Percentiles rank a stretch among this genome's conserved stretches.
These are phyloP conservation scores for Aurantiochytrium sp. DNA, from an alignment of 108 stramenopile genomes.

Conservation along the genomic window DNA sequence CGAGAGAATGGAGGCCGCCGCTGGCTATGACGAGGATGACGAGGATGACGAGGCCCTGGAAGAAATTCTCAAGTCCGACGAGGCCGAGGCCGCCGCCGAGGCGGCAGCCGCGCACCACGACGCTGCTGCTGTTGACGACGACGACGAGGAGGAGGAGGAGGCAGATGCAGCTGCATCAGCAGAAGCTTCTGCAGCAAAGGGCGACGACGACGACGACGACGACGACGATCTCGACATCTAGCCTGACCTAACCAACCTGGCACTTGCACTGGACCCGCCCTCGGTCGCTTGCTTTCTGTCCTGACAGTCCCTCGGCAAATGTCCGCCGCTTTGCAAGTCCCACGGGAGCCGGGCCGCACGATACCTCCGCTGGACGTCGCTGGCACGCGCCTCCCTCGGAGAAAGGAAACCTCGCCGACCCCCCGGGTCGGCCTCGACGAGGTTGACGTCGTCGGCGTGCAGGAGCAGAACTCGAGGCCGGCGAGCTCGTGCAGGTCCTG, in stretches of 20 bases:
- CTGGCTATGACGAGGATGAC: neutral
- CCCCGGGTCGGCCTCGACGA: too few relatives aligned
- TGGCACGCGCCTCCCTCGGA: too few relatives aligned
- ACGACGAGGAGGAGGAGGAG: neutral
- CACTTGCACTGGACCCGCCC: neutral
- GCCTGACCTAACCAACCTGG: neutral
- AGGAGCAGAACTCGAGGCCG: too few relatives aligned
- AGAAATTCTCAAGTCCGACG: neutral
- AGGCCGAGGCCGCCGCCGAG: slow-evolving; percentile 29
- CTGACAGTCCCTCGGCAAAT: neutral
- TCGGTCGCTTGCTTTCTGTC: neutral
- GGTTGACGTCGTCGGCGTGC: too few relatives aligned
- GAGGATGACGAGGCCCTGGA: neutral
- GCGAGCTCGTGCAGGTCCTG: too few relatives aligned
- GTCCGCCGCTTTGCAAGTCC: too few relatives aligned
- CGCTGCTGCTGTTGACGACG: neutral
- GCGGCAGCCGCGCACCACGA: too few relatives aligned
- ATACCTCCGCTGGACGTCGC: too few relatives aligned
- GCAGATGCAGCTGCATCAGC: neutral
- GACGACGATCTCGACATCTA: neutral
- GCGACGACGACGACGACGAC: neutral
- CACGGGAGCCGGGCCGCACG: too few relatives aligned
- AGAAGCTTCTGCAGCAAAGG: neutral
- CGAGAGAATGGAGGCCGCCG: slow-evolving; percentile 45
- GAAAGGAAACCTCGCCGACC: too few relatives aligned